These are phyloP conservation scores for Chlamydomonas incerta DNA, from an alignment of 139 green algal species.

Conservation along the genomic window DNA sequence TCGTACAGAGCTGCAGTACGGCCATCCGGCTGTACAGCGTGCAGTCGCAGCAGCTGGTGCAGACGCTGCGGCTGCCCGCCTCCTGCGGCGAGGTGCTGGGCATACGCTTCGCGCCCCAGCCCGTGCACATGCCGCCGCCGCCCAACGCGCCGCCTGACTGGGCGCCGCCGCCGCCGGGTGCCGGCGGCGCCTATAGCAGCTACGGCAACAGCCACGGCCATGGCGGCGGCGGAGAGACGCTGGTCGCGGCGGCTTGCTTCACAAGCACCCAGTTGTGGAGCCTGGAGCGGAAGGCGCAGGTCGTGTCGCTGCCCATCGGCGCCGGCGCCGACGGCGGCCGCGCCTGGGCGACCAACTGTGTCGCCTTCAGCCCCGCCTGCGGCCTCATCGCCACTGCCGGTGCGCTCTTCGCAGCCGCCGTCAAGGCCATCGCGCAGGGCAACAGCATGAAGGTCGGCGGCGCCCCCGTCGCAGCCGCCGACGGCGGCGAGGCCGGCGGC, in stretches of 20 bases:
- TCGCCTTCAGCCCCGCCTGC: conserved; percentile 37
- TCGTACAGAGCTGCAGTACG: conserved; percentile 26
- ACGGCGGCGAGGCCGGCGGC: not conserved
- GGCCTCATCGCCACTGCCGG: conserved; percentile 32
- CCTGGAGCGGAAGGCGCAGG: not conserved
- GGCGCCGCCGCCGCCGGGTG: not conserved
- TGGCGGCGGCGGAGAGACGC: not conserved
- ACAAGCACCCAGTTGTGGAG: conserved; percentile 4
- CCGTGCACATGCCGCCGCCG: not conserved
- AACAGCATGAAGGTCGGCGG: not conserved
- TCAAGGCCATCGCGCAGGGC: not conserved
- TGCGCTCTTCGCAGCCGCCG: not conserved
- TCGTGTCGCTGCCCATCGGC: not conserved
- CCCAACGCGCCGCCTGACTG: not conserved
- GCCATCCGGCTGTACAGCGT: not conserved
- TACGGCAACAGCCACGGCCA: not conserved
- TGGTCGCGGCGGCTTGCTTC: conserved; percentile 6
- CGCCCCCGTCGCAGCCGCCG: not conserved
- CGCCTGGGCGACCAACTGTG: conserved; percentile 4
- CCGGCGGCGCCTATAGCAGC: not conserved
- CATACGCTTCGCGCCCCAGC: conserved; percentile 4
- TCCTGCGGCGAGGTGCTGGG: conserved; percentile 8
- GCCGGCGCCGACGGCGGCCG: conserved; percentile 3
- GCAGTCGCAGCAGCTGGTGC: not conserved
- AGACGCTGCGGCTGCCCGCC: not conserved